Base-by-base conservation (phyloP, 2,329 filamentous ascomycete genomes). In the Metarhizium album region DNA sequence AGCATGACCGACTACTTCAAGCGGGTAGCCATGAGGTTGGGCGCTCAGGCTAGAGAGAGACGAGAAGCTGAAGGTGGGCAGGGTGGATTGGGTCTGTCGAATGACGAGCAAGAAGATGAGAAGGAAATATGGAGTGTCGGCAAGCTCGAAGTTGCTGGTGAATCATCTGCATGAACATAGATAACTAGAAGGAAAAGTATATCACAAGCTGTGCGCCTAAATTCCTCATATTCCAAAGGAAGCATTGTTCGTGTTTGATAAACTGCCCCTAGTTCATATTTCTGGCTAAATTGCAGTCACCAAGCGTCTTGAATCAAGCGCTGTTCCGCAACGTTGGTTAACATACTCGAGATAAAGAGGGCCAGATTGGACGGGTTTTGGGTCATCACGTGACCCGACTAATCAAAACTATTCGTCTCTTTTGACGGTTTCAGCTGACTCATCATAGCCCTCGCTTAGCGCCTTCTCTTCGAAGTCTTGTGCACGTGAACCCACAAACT, bases 1-100 rank as follows among this genome's bases (percentile, higher is more conserved):
- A 90, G 85, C 66, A 96, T 98, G 86, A 79, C 84, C 53, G 93
- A 98, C 67, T 98, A 98, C 71, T 97, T 97, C 73, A 95, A 95
- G 76, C 78, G 93, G 42, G 87, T 98, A 56, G 89, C 89, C 1
- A 67, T 91, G 61, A 80, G 90, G 59, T 71, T 97, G 20, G 91
- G 87, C n/a, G 79, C 74, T 18, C 93, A 97, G 66, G 90, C 87
- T 2, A 79, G 89, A 55, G 93, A 98, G 71, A 79, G 93, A 59
- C 86, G 82, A 62, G 90, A 95, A 59, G 93, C 93, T 0, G 90
- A 96, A 65, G 91, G 90, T 54, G 93, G 91, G 7, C 79, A 84
- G 52, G 90, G 90, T 45, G 89, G 90, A 0, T 65, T 97, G 47
- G 90, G 90, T 0, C 67, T 98, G 60, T 87, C 85, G 33, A 90